These are phyloP conservation scores for Extremus antarcticus DNA, from an alignment of 495 filamentous ascomycete genomes.

Conservation along the genomic window DNA sequence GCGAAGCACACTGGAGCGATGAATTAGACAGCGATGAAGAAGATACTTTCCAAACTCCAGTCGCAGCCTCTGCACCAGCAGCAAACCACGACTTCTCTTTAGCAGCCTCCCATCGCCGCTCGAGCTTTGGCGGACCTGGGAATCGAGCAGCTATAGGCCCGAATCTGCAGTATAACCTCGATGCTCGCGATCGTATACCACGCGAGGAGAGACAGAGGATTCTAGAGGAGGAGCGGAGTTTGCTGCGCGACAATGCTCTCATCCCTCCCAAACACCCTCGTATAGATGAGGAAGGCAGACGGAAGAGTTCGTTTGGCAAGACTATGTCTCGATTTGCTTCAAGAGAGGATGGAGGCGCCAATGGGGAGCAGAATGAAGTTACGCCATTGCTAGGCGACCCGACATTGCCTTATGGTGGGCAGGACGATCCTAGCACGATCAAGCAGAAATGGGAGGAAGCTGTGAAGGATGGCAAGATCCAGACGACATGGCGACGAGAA, in stretches of 20 bases:
- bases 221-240: constrained; percentile 56
- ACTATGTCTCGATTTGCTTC: background rate
- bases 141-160: constrained; percentile 30
- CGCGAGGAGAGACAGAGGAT: constrained; percentile 50
- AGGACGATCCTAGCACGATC: constrained; percentile 11
- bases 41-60: background rate
- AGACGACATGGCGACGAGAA: constrained; percentile 5
- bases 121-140: constrained; percentile 53
- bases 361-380: background rate
- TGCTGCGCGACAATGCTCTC: constrained; percentile 66
- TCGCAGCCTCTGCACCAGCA: background rate
- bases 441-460: constrained; percentile 4
- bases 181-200: constrained; percentile 14
- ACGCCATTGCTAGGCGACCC: constrained; percentile 1
- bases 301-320: constrained; percentile 1
- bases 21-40: background rate
- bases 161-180: background rate
- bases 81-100: constrained; percentile 41
- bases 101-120: constrained; percentile 58
- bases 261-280: constrained; percentile 54
- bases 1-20: background rate
- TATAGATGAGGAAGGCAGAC: background rate
- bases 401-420: constrained; percentile 18
- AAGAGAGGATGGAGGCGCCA: constrained; percentile 12
- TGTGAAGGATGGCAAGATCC: constrained; percentile 6